These are phyloP conservation scores for Wickerhamiella shivajii DNA, from an alignment of 805 yeast genomes.

Conservation along the genomic window DNA sequence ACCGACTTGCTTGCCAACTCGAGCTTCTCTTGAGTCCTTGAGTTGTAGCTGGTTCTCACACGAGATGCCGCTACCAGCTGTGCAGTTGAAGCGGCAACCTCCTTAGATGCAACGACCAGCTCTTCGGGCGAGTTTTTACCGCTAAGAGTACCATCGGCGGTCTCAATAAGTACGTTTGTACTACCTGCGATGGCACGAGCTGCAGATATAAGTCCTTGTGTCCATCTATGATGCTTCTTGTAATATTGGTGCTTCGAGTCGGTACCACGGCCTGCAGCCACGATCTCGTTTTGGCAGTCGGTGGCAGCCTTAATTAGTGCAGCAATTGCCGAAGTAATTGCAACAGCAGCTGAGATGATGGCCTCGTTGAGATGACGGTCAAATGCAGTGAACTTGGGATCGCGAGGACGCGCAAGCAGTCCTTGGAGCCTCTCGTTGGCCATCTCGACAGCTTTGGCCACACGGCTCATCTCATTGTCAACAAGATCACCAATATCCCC, in stretches of 20 bases:
- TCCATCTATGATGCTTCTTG: constrained; percentile 81
- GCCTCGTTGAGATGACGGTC: constrained; percentile 63
- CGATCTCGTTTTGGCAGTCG: constrained; percentile 71
- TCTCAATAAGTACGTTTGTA: constrained; percentile 63
- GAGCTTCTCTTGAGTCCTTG: constrained; percentile 59
- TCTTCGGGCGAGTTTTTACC: constrained; percentile 59
- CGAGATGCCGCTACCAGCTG: constrained; percentile 86
- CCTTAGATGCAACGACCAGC: constrained; percentile 78
- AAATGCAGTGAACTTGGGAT: constrained; percentile 38
- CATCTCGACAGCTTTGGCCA: constrained; percentile 51
- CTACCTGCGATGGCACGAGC: constrained; percentile 76
- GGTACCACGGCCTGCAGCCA: constrained; percentile 50
- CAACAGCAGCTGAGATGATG: constrained; percentile 60
- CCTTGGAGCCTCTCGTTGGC: constrained; percentile 48
- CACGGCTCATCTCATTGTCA: constrained; percentile 55
- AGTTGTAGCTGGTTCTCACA: constrained; percentile 64
- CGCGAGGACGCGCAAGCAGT: constrained; percentile 35
- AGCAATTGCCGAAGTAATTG: constrained; percentile 66
- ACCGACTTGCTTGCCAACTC: constrained; percentile 59
- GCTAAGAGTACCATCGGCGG: constrained; percentile 73
- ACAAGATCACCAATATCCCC: constrained; percentile 54
- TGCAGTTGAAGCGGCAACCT: constrained; percentile 84
- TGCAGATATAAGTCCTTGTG: constrained; percentile 83
- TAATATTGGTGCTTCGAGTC: constrained; percentile 60
- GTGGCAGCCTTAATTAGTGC: constrained; percentile 60